phyloP scores from a whole-genome alignment of 345 rosid species.

The Aurinia saxatilis region DNA sequence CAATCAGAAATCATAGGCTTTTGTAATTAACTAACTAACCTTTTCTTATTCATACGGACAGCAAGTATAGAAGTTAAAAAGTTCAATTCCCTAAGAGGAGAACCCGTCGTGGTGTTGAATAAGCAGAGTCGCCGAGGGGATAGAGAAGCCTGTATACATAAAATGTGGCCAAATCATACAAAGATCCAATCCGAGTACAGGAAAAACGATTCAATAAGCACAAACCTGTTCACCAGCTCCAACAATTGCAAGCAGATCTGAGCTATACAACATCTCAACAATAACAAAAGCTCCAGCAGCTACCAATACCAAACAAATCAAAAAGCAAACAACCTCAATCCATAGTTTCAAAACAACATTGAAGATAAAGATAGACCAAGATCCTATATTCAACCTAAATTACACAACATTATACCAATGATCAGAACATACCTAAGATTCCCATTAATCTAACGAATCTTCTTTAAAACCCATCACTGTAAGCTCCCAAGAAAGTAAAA shows the following conservation, averaged over 20 bases:
- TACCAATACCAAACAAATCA: too few species aligned
- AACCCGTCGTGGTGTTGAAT: conserved; percentile 59
- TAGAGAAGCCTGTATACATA: conserved; percentile 51
- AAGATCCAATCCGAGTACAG: not conserved
- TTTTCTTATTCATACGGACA: conserved; percentile 65
- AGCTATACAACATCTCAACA: conserved; percentile 86
- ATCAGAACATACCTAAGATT: not conserved
- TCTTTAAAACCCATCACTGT: not conserved
- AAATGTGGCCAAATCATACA: not conserved
- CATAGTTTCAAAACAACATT: not conserved
- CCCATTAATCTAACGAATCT: not conserved
- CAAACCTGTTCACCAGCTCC: conserved; percentile 97
- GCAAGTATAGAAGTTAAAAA: conserved; percentile 83
- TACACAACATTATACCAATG: not conserved
- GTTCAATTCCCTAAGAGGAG: conserved; percentile 62
- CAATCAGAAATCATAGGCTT: not conserved
- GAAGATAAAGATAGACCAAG: not conserved
- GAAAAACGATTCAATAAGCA: not conserved
- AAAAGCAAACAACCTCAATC: conserved; percentile 16
- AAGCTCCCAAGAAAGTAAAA: not conserved
- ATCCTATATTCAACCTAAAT: not conserved
- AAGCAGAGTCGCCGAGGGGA: conserved; percentile 81
- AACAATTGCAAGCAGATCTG: conserved; percentile 90
- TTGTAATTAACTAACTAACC: conserved; percentile 29
- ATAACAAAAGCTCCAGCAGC: conserved; percentile 69